These are phyloP conservation scores for Trametes cingulata DNA, from an alignment of 768 basidiomycete genomes.

Conservation along the genomic window DNA sequence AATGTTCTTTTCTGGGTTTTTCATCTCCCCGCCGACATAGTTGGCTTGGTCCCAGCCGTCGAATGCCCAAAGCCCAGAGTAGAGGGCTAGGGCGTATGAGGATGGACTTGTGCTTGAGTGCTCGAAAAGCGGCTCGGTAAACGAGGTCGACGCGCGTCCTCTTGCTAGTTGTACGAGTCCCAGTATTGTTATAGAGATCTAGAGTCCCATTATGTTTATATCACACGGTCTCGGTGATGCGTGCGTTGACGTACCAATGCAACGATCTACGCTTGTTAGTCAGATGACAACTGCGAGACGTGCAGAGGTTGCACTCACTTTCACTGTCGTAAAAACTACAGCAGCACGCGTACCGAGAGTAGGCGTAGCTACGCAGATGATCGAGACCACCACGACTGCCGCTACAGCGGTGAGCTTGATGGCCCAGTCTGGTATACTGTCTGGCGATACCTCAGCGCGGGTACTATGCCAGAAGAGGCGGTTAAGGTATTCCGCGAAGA, in stretches of 20 bases:
- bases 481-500: conserved; percentile 91
- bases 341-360: conserved; percentile 80
- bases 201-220: conserved; percentile 19
- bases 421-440: conserved; percentile 85
- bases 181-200: conserved; percentile 74
- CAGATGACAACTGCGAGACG: not conserved
- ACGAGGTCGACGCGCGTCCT: conserved; percentile 68
- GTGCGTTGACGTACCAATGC: conserved; percentile 53
- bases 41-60: conserved; percentile 97
- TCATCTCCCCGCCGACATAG: conserved; percentile 89
- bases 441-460: conserved; percentile 69
- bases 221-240: not conserved
- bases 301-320: conserved; percentile 50
- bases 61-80: conserved; percentile 94
- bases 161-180: conserved; percentile 77
- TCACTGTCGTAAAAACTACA: conserved; percentile 85
- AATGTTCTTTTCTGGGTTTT: conserved; percentile 79
- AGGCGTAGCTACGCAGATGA: conserved; percentile 77
- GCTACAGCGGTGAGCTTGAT: conserved; percentile 82
- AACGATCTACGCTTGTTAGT: conserved; percentile 45
- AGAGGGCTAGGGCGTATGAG: conserved; percentile 88
- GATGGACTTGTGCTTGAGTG: conserved; percentile 79
- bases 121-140: conserved; percentile 67
- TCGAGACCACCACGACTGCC: conserved; percentile 70
- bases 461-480: conserved; percentile 81